Conservation (phyloP, 306 rosid genomes). For the Gastrolobium bilobum region DNA sequence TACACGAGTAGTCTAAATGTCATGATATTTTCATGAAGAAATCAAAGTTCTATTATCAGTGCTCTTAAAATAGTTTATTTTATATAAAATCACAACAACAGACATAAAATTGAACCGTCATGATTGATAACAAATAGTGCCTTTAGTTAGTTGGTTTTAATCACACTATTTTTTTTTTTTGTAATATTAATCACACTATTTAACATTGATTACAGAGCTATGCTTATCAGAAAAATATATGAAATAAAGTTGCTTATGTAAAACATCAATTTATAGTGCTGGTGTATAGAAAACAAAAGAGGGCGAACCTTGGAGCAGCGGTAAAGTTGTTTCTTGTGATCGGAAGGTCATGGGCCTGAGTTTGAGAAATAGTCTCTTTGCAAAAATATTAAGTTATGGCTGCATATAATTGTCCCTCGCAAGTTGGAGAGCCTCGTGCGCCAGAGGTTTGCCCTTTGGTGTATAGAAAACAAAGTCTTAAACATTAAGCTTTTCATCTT, state of each 20-base stretch:
- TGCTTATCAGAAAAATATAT: slow-evolving; percentile 10
- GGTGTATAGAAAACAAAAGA: not conserved
- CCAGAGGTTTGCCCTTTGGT: no score
- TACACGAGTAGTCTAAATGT: not conserved
- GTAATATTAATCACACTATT: not conserved
- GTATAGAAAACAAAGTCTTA: not conserved
- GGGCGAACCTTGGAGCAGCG: no score
- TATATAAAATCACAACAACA: not conserved
- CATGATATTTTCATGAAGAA: not conserved
- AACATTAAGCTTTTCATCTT: slow-evolving; percentile 24
- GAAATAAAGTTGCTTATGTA: not conserved
- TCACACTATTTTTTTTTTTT: no score
- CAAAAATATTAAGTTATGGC: no score
- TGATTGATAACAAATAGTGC: not conserved
- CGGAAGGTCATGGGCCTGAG: no score
- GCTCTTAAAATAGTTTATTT: not conserved
- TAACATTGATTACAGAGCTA: not conserved
- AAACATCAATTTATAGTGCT: slow-evolving; percentile 24
- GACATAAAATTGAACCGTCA: not conserved
- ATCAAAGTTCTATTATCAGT: not conserved
- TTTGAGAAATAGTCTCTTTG: no score
- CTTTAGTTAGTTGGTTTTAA: not conserved
- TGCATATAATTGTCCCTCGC: no score
- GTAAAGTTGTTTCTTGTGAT: no score
- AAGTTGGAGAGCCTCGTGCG: no score